Percentiles rank a stretch among this genome's conserved stretches.
These are phyloP conservation scores for Parafenestella ontariensis DNA, from an alignment of 2,329 filamentous ascomycete species.

Conservation along the genomic window DNA sequence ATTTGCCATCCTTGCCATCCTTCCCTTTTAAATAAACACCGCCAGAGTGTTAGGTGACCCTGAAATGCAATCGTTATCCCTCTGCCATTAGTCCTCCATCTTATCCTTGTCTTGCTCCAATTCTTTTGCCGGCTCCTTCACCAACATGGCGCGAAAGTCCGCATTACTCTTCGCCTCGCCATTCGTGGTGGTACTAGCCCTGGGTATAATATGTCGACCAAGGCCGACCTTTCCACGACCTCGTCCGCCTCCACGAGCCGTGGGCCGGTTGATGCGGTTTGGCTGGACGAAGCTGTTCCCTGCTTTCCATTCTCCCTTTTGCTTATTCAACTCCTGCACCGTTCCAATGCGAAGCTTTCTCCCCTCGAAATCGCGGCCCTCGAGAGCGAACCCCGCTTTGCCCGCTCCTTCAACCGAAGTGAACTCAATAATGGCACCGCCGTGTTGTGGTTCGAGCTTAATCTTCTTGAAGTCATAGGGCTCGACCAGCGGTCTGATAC, in stretches of 20 bases:
- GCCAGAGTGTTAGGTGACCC: slow-evolving; percentile 8
- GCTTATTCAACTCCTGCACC: slow-evolving; percentile 55
- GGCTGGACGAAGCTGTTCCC: slow-evolving; percentile 41
- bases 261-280: slow-evolving; percentile 35
- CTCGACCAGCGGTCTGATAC: slow-evolving; percentile 76
- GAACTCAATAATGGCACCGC: slow-evolving; percentile 87
- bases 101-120: slow-evolving; percentile 21
- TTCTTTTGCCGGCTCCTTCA: slow-evolving; percentile 43
- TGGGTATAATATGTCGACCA: slow-evolving; percentile 36
- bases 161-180: slow-evolving; percentile 60
- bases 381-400: slow-evolving; percentile 64
- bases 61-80: slow-evolving; percentile 21
- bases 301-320: slow-evolving; percentile 50
- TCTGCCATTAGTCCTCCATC: slow-evolving; percentile 34
- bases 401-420: slow-evolving; percentile 73
- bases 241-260: slow-evolving; percentile 34
- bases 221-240: slow-evolving; percentile 38
- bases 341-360: slow-evolving; percentile 55
- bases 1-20: slow-evolving; percentile 9
- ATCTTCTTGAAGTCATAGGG: slow-evolving; percentile 79
- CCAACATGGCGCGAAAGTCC: slow-evolving; percentile 64
- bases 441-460: slow-evolving; percentile 78
- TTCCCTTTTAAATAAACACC: slow-evolving; percentile 15
- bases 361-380: slow-evolving; percentile 49
- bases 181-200: slow-evolving; percentile 15